Evolutionary conservation across 805 yeast species (phyloP).

Genomic region (Metschnikowia lunata): DNA sequence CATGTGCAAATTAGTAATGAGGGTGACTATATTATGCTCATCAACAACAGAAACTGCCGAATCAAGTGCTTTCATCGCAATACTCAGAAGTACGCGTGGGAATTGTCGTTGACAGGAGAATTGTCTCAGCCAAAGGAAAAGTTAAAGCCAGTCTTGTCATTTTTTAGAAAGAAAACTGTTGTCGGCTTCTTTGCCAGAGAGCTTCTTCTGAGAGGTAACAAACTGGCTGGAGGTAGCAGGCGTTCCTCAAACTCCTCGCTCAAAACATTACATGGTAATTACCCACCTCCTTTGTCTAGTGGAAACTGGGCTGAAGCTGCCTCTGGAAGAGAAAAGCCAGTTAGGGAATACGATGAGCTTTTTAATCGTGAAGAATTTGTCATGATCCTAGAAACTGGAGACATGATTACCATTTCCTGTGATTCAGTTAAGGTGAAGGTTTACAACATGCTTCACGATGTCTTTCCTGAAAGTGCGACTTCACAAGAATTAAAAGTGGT

Average conservation of each 20-base stretch:
- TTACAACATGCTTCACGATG: constrained; percentile 21
- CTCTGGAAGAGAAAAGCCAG: background rate
- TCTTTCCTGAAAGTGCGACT: constrained; percentile 13
- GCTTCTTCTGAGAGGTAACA: constrained; percentile 22
- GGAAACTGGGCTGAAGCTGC: background rate
- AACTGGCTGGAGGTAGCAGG: constrained; percentile 30
- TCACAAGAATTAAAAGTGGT: constrained; percentile 29
- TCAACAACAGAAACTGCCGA: constrained; percentile 45
- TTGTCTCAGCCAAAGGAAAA: constrained; percentile 18
- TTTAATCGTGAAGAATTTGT: constrained; percentile 45
- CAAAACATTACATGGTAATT: constrained; percentile 29
- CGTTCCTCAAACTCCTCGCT: constrained; percentile 23
- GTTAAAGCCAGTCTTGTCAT: constrained; percentile 48
- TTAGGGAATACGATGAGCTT: constrained; percentile 13
- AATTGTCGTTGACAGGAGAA: constrained; percentile 38
- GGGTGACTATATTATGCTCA: constrained; percentile 55
- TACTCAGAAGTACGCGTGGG: constrained; percentile 56
- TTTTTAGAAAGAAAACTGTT: constrained; percentile 53
- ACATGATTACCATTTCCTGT: constrained; percentile 46
- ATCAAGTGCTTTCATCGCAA: constrained; percentile 60
- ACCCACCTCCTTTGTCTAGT: constrained; percentile 24
- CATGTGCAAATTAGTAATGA: constrained; percentile 53
- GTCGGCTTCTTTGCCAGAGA: constrained; percentile 42
- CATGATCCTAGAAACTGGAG: constrained; percentile 50
- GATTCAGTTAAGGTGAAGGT: constrained; percentile 41